Percentiles rank a stretch among this genome's conserved stretches.
Conservation (phyloP, 2,329 filamentous ascomycete genomes). For the Fusarium globosum region DNA sequence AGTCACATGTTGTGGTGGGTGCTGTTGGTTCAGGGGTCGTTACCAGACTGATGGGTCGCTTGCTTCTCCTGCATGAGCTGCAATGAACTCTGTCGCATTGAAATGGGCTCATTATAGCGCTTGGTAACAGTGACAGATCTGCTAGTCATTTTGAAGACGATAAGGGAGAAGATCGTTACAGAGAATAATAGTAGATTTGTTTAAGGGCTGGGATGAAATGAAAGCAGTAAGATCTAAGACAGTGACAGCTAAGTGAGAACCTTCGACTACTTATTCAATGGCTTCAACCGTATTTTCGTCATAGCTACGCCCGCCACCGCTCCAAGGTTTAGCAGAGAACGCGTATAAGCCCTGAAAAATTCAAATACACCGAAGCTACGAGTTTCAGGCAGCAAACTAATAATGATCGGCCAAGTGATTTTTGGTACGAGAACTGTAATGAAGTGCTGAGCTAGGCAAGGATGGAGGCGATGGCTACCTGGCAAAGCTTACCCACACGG, state of each 20-base stretch:
- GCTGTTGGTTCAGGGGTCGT: constrained; percentile 14
- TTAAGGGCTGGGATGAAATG: neutral
- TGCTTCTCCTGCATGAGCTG: neutral
- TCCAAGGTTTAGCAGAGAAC: neutral
- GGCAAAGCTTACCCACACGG: neutral
- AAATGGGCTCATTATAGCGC: neutral
- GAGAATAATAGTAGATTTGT: neutral
- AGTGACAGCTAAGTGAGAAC: neutral
- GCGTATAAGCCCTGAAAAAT: neutral
- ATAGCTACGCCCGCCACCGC: neutral
- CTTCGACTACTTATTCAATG: constrained; percentile 19
- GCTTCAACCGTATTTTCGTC: neutral
- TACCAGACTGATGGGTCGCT: constrained; percentile 27
- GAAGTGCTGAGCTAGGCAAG: neutral
- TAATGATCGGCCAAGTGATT: constrained; percentile 2
- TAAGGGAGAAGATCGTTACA: neutral
- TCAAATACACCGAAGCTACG: constrained; percentile 4
- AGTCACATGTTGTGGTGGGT: constrained; percentile 13
- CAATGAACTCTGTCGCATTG: neutral
- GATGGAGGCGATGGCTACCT: neutral
- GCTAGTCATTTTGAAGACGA: constrained; percentile 5
- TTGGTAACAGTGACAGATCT: constrained; percentile 15
- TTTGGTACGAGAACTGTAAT: neutral
- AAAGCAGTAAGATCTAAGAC: neutral
- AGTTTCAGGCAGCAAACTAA: constrained; percentile 14